These are phyloP conservation scores for Claviceps arundinis DNA, from an alignment of 2,329 filamentous ascomycete genomes.

Conservation along the genomic window DNA sequence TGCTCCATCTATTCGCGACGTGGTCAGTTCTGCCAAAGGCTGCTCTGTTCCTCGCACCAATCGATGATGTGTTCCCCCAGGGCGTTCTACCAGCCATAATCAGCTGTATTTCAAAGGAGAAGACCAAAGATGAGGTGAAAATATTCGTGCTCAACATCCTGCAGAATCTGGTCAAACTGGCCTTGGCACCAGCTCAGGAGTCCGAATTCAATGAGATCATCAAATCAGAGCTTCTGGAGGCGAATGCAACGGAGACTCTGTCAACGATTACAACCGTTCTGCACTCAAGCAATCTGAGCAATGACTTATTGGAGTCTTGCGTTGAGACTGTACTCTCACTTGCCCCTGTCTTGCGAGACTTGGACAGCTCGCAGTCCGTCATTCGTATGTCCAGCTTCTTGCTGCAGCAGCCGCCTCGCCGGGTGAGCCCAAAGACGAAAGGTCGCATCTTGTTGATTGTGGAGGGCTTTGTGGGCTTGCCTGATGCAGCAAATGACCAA, in stretches of 20 bases:
- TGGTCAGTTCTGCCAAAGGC: slow-evolving; percentile 61
- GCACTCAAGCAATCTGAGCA: slow-evolving; percentile 45
- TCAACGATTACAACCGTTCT: slow-evolving; percentile 57
- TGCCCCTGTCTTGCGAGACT: slow-evolving; percentile 53
- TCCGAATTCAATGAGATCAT: slow-evolving; percentile 45
- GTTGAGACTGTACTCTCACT: slow-evolving; percentile 69
- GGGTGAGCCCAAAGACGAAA: slow-evolving; percentile 75
- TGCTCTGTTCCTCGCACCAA: slow-evolving; percentile 48
- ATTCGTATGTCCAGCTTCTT: slow-evolving; percentile 71
- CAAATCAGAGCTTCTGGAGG: slow-evolving; percentile 40
- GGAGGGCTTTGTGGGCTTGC: slow-evolving; percentile 62
- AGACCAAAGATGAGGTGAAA: slow-evolving; percentile 77
- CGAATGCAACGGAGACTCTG: slow-evolving; percentile 46
- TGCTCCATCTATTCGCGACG: slow-evolving; percentile 66
- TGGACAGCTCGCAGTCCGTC: slow-evolving; percentile 60
- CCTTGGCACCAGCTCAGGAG: slow-evolving; percentile 39
- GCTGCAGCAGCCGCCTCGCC: slow-evolving; percentile 69
- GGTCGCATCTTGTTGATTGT: slow-evolving; percentile 66
- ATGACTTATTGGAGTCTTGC: slow-evolving; percentile 63
- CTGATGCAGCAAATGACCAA: slow-evolving; percentile 28
- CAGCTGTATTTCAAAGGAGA: slow-evolving; percentile 56
- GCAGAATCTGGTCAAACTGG: slow-evolving; percentile 50
- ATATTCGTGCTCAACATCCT: slow-evolving; percentile 68
- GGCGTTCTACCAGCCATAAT: slow-evolving; percentile 59
- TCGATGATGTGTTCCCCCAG: slow-evolving; percentile 30